Conservation (phyloP, 768 basidiomycete species). For the Chalciporus pseudorubinellus region DNA sequence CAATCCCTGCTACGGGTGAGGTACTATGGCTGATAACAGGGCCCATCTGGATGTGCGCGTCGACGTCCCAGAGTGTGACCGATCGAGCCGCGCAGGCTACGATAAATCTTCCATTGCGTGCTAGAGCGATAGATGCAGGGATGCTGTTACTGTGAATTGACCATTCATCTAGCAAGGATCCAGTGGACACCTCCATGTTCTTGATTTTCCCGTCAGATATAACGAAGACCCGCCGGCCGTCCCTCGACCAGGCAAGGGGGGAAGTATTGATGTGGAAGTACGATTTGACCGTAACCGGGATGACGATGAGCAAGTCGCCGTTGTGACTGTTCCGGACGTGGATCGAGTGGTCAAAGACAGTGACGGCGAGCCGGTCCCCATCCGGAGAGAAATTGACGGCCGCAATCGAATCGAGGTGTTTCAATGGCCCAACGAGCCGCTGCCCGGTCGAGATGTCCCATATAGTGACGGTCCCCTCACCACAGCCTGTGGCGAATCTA, state of each 20-base stretch:
- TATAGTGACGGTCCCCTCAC: not conserved
- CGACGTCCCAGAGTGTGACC: slow-evolving; percentile 2
- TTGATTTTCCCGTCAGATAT: not conserved
- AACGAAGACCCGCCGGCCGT: slow-evolving; percentile 4
- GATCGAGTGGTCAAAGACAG: not conserved
- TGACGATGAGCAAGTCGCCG: not conserved
- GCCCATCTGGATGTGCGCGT: not conserved
- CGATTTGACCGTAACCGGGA: slow-evolving; percentile 1
- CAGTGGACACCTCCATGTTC: slow-evolving; percentile 2
- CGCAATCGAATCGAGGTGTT: not conserved
- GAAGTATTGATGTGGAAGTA: not conserved
- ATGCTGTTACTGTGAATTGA: not conserved
- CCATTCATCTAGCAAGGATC: not conserved
- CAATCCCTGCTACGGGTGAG: not conserved
- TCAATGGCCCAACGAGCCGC: not conserved
- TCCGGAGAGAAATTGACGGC: slow-evolving; percentile 12
- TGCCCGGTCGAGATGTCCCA: not conserved
- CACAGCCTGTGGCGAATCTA: not conserved
- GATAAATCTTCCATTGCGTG: not conserved
- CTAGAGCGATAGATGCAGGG: not conserved
- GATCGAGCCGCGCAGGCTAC: rapidly evolving
- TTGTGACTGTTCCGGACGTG: slow-evolving; percentile 6
- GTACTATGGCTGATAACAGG: not conserved
- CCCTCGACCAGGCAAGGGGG: slow-evolving; percentile 4
- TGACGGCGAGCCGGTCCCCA: slow-evolving; percentile 7